These are phyloP conservation scores for Digitaria exilis DNA, from an alignment of 202 grass and related monocot species.

Conservation along the genomic window DNA sequence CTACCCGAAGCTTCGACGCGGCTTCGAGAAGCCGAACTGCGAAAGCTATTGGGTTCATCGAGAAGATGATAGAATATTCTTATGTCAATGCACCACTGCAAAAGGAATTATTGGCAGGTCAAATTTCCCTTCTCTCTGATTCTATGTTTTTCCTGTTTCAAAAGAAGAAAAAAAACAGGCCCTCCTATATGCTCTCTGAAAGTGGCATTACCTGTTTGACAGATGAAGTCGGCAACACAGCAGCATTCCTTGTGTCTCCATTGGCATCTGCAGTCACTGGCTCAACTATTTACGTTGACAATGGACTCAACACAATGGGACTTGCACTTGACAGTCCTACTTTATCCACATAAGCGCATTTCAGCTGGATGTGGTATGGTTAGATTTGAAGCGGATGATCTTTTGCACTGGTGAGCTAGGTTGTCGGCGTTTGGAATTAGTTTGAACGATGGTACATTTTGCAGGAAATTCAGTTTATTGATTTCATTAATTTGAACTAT, in stretches of 20 bases:
- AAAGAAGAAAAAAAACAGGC: neutral
- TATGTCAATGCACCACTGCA: constrained; percentile 80
- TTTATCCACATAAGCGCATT: constrained; percentile 34
- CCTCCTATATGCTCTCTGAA: neutral
- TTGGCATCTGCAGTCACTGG: neutral
- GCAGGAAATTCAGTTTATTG: neutral
- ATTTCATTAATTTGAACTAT: neutral
- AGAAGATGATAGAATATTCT: constrained; percentile 95
- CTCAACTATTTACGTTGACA: neutral
- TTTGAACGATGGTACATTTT: constrained; percentile 7
- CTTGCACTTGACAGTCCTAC: neutral
- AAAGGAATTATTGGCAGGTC: constrained; percentile 88
- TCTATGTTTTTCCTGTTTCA: neutral
- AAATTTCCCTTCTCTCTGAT: neutral
- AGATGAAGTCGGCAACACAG: neutral
- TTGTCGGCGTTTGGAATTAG: neutral
- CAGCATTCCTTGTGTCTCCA: neutral
- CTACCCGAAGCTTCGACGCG: no score
- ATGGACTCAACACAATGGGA: neutral
- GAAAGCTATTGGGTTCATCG: constrained; percentile 90
- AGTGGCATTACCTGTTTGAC: neutral
- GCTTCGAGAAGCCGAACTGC: constrained; percentile 78
- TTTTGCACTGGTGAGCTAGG: neutral
- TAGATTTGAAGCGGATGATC: constrained; percentile 3
- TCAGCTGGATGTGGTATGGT: neutral